These are phyloP conservation scores for Cyclotella atomus DNA, from an alignment of 108 stramenopile genomes.

Conservation along the genomic window DNA sequence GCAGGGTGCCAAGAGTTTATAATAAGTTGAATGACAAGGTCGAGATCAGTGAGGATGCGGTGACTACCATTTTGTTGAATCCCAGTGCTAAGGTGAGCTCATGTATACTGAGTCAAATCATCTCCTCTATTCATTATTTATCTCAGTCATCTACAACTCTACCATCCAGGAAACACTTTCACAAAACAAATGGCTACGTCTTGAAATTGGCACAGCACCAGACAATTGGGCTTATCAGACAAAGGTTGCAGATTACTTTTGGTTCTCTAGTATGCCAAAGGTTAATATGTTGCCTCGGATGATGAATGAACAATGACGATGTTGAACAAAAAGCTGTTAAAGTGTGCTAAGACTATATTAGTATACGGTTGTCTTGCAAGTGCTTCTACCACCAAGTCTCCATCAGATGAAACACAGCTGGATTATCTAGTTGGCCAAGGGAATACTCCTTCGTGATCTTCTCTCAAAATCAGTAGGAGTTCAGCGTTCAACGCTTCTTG, in stretches of 20 bases:
- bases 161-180: slow-evolving; percentile 67
- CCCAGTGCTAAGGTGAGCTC: slow-evolving; percentile 57
- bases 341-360: no score
- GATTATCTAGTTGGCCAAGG: no score
- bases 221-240: slow-evolving; percentile 75
- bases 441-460: no score
- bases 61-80: slow-evolving; percentile 86
- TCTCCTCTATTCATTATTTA: background rate
- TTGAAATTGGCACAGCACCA: slow-evolving; percentile 85
- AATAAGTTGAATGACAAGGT: slow-evolving; percentile 24
- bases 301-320: slow-evolving; percentile 73
- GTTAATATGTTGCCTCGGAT: slow-evolving; percentile 82
- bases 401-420: no score
- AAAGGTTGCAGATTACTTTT: slow-evolving; percentile 84
- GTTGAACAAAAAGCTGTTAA: no score
- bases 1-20: slow-evolving; percentile 75
- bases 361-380: no score
- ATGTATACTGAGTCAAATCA: background rate
- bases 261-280: slow-evolving; percentile 87
- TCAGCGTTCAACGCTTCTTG: no score
- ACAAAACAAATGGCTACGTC: slow-evolving; percentile 61
- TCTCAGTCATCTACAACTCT: background rate
- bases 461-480: no score
- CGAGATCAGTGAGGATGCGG: slow-evolving; percentile 64
- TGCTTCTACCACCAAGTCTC: no score